Evolutionary conservation across 2,329 filamentous ascomycete genomes (phyloP).

Genomic region (Dendrostoma leiphaemia): DNA sequence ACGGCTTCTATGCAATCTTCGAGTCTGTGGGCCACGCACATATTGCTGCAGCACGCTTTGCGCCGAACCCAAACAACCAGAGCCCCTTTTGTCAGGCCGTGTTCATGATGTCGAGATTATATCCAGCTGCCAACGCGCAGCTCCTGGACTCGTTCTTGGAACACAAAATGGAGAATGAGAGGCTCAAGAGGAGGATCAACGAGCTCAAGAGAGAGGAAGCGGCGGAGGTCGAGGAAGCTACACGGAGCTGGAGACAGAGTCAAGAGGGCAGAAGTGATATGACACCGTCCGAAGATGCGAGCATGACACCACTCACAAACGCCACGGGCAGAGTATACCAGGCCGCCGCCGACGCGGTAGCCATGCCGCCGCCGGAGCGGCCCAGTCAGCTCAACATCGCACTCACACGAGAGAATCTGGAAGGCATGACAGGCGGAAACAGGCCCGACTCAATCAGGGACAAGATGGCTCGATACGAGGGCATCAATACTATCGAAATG

Average conservation of each 20-base stretch:
- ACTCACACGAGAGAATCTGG: conserved; percentile 76
- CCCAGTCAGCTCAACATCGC: conserved; percentile 61
- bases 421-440: conserved; percentile 64
- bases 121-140: conserved; percentile 82
- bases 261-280: conserved; percentile 56
- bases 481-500: conserved; percentile 87
- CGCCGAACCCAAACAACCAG: conserved; percentile 61
- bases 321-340: conserved; percentile 26
- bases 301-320: conserved; percentile 30
- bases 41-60: conserved; percentile 67
- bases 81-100: conserved; percentile 80
- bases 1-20: conserved; percentile 74
- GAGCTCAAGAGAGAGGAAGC: conserved; percentile 84
- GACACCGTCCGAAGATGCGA: conserved; percentile 46
- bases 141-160: conserved; percentile 91
- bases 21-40: conserved; percentile 93
- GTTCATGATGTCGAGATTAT: conserved; percentile 89
- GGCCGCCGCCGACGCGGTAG: conserved; percentile 39
- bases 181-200: conserved; percentile 77
- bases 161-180: conserved; percentile 95
- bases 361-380: conserved; percentile 67
- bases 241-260: conserved; percentile 58
- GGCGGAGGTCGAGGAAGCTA: conserved; percentile 69
- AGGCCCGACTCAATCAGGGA: conserved; percentile 76
- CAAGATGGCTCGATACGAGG: conserved; percentile 82